Conservation (phyloP, 129 eudicot species). For the Tanacetum coccineum region DNA sequence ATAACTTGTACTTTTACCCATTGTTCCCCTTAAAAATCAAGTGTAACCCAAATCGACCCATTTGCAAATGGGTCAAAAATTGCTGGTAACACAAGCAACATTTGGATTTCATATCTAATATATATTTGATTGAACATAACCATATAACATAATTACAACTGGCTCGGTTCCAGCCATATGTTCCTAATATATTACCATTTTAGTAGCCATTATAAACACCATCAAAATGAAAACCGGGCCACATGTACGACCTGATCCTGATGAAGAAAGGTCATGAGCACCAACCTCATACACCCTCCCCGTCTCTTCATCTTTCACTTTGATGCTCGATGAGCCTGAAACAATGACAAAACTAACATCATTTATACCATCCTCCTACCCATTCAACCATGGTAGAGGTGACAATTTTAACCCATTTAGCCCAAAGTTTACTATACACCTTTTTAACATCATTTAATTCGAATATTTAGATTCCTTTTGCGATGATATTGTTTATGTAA, state of each 20-base stretch:
- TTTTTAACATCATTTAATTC: no score
- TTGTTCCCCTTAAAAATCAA: background rate
- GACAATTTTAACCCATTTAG: background rate
- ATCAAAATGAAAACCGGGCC: constrained; percentile 20
- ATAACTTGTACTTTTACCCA: background rate
- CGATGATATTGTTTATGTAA: no score
- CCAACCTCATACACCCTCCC: constrained; percentile 58
- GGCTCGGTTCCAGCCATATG: background rate
- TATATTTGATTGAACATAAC: background rate
- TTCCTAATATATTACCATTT: constrained; percentile 20
- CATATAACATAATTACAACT: constrained; percentile 15
- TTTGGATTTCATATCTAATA: constrained; percentile 6
- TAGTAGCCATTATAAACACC: constrained; percentile 35
- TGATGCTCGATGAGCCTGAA: constrained; percentile 83
- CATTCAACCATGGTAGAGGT: background rate
- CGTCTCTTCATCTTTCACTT: constrained; percentile 66
- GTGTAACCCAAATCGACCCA: background rate
- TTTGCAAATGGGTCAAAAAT: background rate
- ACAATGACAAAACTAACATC: constrained; percentile 4
- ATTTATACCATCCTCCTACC: background rate
- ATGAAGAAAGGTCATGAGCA: constrained; percentile 54
- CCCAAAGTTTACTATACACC: no score
- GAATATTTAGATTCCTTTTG: no score
- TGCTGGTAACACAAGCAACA: background rate
- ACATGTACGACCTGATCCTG: constrained; percentile 1